These are phyloP conservation scores for Lepidium didymum DNA, from an alignment of 345 rosid species.

Conservation along the genomic window DNA sequence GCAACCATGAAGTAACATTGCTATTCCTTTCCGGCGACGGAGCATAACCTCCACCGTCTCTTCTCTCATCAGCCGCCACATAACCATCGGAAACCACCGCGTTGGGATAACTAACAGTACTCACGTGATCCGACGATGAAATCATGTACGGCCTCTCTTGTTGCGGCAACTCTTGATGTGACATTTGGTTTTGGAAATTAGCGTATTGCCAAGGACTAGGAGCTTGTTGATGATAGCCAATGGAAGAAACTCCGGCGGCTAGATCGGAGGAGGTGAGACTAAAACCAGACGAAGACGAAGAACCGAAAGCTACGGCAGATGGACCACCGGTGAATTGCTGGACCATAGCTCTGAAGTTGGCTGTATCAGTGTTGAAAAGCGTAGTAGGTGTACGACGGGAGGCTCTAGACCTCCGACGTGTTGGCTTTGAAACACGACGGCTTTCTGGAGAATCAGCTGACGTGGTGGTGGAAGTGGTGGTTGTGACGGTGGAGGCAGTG, in stretches of 20 bases:
- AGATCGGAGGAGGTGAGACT: conserved; percentile 15
- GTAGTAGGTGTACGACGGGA: conserved; percentile 92
- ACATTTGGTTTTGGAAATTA: conserved; percentile 1
- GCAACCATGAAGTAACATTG: conserved; percentile 15
- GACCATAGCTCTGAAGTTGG: conserved; percentile 93
- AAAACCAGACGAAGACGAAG: conserved; percentile 35
- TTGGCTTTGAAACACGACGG: conserved; percentile 36
- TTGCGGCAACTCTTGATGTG: background rate
- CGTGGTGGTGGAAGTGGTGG: conserved; percentile 21
- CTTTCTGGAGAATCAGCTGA: conserved; percentile 22
- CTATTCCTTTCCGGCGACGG: conserved; percentile 10
- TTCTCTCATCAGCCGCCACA: background rate
- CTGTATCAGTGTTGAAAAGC: conserved; percentile 70
- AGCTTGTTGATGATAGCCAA: conserved; percentile 4
- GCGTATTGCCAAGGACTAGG: conserved; percentile 21
- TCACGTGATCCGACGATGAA: background rate
- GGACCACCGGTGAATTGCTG: conserved; percentile 96
- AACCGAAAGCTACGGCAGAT: conserved; percentile 66
- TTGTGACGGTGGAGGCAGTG: conserved; percentile 14
- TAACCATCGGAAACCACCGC: conserved; percentile 9
- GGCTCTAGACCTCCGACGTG: conserved; percentile 81
- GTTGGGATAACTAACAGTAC: conserved; percentile 6
- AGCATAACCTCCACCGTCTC: conserved; percentile 3
- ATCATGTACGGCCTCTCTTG: conserved; percentile 10
- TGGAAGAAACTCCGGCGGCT: background rate